phyloP scores from a whole-genome alignment of 352 stramenopile species.

The Pythium phragmiticola region DNA sequence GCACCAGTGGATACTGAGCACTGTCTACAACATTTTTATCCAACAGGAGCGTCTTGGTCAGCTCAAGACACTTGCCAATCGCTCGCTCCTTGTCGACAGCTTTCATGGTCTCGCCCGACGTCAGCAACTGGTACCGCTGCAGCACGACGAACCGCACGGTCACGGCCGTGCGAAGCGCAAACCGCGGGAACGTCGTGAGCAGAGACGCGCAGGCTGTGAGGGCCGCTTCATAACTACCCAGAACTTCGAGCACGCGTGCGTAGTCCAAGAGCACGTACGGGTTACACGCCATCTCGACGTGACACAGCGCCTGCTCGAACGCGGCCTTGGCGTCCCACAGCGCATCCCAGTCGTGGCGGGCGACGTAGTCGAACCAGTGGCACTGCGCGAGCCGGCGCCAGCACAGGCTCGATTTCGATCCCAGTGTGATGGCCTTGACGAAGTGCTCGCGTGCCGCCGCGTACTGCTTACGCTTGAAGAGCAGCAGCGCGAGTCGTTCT shows the following conservation, averaged over 20 bases:
- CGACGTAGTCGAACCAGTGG: conserved; percentile 46
- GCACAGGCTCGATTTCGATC: conserved; percentile 34
- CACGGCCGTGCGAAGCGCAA: conserved; percentile 38
- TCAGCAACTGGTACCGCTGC: conserved; percentile 56
- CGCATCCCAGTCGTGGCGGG: conserved; percentile 49
- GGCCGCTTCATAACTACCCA: conserved; percentile 48
- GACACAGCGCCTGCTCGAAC: conserved; percentile 54
- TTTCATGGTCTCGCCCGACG: conserved; percentile 9
- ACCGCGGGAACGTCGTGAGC: conserved; percentile 52
- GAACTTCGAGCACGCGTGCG: conserved; percentile 45
- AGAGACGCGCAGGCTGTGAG: conserved; percentile 50
- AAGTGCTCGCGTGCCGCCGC: conserved; percentile 44
- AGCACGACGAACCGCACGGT: conserved; percentile 53
- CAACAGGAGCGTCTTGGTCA: conserved; percentile 50
- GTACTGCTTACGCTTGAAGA: conserved; percentile 47
- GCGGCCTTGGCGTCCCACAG: conserved; percentile 60
- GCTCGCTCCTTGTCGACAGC: conserved; percentile 27
- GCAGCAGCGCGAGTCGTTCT: conserved; percentile 54
- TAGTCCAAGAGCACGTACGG: conserved; percentile 53
- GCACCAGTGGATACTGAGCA: conserved; percentile 35
- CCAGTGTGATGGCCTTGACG: conserved; percentile 48
- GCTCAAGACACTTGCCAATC: conserved; percentile 49
- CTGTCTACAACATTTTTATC: conserved; percentile 38
- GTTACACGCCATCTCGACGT: conserved; percentile 50
- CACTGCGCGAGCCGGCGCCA: conserved; percentile 63